Conservation (phyloP, 768 basidiomycete species). For the Lactarius hatsudake region DNA sequence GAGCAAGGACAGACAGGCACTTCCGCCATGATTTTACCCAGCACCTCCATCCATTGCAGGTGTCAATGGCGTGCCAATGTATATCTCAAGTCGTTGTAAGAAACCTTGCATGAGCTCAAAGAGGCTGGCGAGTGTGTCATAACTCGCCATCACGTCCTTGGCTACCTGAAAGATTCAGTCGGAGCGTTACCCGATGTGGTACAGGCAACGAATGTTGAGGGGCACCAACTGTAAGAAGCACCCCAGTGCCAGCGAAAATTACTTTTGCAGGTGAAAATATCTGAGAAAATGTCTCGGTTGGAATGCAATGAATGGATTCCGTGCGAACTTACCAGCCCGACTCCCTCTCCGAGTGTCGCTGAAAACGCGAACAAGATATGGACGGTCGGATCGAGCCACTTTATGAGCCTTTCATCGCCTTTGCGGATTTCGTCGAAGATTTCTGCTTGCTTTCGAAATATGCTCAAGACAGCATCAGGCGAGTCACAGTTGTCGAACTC, state of each 20-base stretch:
- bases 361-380: neutral
- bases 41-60: neutral
- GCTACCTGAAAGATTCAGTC: neutral
- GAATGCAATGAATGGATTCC: neutral
- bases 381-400: neutral
- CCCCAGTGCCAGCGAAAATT: neutral
- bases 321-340: neutral
- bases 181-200: neutral
- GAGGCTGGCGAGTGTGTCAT: neutral
- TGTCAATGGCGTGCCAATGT: neutral
- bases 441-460: neutral
- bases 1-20: neutral
- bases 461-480: neutral
- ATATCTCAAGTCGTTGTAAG: constrained; percentile 4
- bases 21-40: constrained; percentile 2
- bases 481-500: neutral
- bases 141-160: neutral
- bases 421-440: neutral
- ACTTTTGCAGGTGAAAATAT: neutral
- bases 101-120: constrained; percentile 8
- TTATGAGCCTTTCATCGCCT: neutral
- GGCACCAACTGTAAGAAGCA: neutral
- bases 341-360: neutral
- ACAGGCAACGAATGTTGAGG: no score
- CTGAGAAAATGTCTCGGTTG: neutral